Evolutionary conservation across 23 red algal genomes (phyloP).

Genomic region (Cyanidium caldarium): DNA sequence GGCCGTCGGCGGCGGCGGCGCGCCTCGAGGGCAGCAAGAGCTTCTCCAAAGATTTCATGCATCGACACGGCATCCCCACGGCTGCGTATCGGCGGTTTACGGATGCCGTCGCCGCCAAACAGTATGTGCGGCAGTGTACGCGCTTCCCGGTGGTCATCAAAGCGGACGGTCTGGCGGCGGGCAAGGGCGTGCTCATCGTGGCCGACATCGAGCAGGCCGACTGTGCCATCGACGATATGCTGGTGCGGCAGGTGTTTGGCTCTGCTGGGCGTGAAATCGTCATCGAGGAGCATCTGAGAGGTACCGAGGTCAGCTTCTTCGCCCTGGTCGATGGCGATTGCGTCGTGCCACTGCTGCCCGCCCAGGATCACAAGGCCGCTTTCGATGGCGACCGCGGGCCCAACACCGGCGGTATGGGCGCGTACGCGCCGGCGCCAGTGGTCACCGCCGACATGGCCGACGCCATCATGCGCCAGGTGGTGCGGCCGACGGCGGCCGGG

Average conservation of each 20-base stretch:
- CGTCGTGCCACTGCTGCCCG: conserved; percentile 68
- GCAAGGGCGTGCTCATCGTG: conserved; percentile 83
- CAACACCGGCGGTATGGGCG: conserved; percentile 96
- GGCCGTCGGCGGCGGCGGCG: conserved; percentile 51
- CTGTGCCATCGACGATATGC: conserved; percentile 36
- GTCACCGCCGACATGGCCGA: conserved; percentile 21
- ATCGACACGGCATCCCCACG: conserved; percentile 62
- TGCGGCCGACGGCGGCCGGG: conserved; percentile 57
- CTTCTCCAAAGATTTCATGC: conserved; percentile 65
- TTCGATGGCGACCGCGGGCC: conserved; percentile 67
- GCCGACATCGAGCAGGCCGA: conserved; percentile 34
- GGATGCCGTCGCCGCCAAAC: conserved; percentile 22
- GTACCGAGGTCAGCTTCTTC: conserved; percentile 88
- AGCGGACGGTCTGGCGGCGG: conserved; percentile 85
- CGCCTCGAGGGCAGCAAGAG: conserved; percentile 75
- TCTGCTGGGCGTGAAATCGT: conserved; percentile 51
- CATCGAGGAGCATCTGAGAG: conserved; percentile 65
- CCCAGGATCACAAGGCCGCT: conserved; percentile 95
- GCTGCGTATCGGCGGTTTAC: conserved; percentile 49
- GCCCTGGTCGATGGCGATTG: conserved; percentile 59
- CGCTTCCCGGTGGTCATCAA: conserved; percentile 66
- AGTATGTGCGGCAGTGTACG: conserved; percentile 17
- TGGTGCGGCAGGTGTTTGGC: conserved; percentile 42
- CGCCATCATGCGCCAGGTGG: conserved; percentile 45
- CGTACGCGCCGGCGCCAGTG: conserved; percentile 90